Percentiles rank a stretch among this genome's conserved stretches.
phyloP scores from a whole-genome alignment of 306 rosid genomes.

The Oxytropis ochrocephala region DNA sequence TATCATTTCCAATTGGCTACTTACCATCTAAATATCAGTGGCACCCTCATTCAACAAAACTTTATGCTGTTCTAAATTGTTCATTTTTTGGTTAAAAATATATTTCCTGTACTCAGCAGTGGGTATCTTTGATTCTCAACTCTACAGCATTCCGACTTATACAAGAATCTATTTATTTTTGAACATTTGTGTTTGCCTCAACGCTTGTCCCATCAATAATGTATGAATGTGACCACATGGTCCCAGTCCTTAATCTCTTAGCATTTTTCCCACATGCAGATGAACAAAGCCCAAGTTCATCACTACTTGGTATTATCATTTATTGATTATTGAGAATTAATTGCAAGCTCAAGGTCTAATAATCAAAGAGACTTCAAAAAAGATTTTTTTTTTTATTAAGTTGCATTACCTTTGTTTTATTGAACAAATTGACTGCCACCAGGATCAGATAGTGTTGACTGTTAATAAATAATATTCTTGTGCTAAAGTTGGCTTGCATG shows the following conservation, averaged over 20 bases:
- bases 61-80: background rate
- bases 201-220: constrained; percentile 3
- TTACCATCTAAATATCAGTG: background rate
- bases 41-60: constrained; percentile 13
- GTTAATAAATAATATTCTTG: constrained; percentile 21
- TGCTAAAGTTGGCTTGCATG: constrained; percentile 6
- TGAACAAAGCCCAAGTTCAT: background rate
- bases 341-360: background rate
- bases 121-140: background rate
- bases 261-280: constrained; percentile 1
- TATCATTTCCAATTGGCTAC: background rate
- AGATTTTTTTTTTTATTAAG: too few relatives aligned
- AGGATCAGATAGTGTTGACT: constrained; percentile 11
- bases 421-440: constrained; percentile 8
- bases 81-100: background rate
- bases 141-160: background rate
- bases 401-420: constrained; percentile 2
- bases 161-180: background rate
- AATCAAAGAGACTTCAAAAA: background rate
- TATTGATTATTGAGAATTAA: background rate
- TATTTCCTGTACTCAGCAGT: background rate
- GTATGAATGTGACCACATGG: background rate
- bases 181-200: constrained; percentile 1
- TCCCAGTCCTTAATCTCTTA: constrained; percentile 3
- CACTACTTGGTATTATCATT: background rate